A percentile compares a stretch with the other conserved stretches of the same genome.
These are phyloP conservation scores for Cyclotella atomus DNA, from an alignment of 108 stramenopile species.

Conservation along the genomic window DNA sequence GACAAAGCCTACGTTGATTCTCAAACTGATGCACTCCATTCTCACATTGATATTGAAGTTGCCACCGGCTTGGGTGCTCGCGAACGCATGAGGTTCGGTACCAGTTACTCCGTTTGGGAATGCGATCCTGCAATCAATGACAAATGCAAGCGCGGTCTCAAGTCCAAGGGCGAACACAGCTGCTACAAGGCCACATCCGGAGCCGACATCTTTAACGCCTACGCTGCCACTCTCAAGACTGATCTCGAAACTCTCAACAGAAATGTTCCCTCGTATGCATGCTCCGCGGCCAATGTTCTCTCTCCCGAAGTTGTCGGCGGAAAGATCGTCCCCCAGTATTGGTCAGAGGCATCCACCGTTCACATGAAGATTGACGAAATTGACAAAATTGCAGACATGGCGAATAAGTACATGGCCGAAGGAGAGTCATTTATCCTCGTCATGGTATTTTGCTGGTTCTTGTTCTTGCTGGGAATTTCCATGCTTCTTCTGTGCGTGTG, in stretches of 20 bases:
- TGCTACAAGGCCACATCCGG: conserved; percentile 47
- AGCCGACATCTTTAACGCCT: conserved; percentile 12
- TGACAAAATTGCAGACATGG: conserved; percentile 28
- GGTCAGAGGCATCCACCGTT: conserved; percentile 42
- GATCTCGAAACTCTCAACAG: conserved; percentile 38
- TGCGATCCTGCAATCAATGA: conserved; percentile 54
- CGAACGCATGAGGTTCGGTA: conserved; percentile 51
- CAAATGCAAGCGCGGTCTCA: conserved; percentile 43
- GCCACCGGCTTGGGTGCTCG: conserved; percentile 54
- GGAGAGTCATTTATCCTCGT: conserved; percentile 24
- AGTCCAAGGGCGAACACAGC: conserved; percentile 15
- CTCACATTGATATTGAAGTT: conserved; percentile 57
- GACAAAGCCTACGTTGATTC: conserved; percentile 33
- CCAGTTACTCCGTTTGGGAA: conserved; percentile 62
- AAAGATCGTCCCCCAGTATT: conserved; percentile 43
- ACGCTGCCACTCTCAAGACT: conserved; percentile 22
- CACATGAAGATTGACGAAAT: conserved; percentile 44
- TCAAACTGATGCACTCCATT: conserved; percentile 27
- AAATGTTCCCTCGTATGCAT: conserved; percentile 40
- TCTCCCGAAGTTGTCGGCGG: conserved; percentile 57
- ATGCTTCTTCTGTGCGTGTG: conserved; percentile 44
- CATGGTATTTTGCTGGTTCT: conserved; percentile 1
- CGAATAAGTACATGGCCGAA: conserved; percentile 18
- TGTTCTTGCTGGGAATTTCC: conserved; percentile 30
- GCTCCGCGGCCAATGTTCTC: conserved; percentile 58